Conservation (phyloP, 2,329 filamentous ascomycete species). For the Penicillium aurantiogriseum region DNA sequence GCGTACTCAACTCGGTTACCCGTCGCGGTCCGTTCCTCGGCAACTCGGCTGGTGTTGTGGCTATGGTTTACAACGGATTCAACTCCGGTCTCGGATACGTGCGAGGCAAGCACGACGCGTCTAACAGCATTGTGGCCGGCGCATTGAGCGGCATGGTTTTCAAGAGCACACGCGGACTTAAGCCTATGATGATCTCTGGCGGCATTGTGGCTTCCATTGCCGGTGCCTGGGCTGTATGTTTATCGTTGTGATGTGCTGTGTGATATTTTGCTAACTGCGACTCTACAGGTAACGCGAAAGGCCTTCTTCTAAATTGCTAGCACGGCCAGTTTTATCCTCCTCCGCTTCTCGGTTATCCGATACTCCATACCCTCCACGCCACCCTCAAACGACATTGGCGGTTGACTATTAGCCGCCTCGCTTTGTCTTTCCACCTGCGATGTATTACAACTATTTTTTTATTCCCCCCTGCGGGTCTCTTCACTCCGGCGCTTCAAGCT, state of each 20-base stretch:
- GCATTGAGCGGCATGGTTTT: conserved; percentile 89
- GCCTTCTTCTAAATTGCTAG: conserved; percentile 46
- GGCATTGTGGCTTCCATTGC: conserved; percentile 84
- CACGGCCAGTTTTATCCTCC: conserved; percentile 17
- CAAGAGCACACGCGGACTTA: conserved; percentile 87
- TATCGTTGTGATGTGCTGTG: conserved; percentile 11
- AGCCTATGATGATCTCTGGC: conserved; percentile 92
- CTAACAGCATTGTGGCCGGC: conserved; percentile 84
- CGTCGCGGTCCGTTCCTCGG: conserved; percentile 90
- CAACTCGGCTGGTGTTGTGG: conserved; percentile 92
- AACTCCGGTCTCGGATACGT: conserved; percentile 79
- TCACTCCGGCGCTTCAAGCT: conserved; percentile 47
- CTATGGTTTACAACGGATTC: conserved; percentile 92
- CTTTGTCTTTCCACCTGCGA: conserved; percentile 31
- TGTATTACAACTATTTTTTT: conserved; percentile 42
- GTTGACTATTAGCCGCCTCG: conserved; percentile 24
- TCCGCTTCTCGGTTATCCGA: conserved; percentile 22
- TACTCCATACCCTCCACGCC: conserved; percentile 28
- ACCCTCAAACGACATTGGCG: conserved; percentile 29
- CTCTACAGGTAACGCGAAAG: conserved; percentile 50
- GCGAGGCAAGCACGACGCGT: conserved; percentile 82
- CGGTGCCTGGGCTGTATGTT: conserved; percentile 83
- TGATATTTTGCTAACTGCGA: conserved; percentile 11
- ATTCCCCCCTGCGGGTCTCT: conserved; percentile 35
- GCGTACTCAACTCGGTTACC: conserved; percentile 90